A percentile compares a stretch with the other conserved stretches of the same genome.
phyloP scores from a whole-genome alignment of 352 stramenopile species.

The Globisporangium emineosum region DNA sequence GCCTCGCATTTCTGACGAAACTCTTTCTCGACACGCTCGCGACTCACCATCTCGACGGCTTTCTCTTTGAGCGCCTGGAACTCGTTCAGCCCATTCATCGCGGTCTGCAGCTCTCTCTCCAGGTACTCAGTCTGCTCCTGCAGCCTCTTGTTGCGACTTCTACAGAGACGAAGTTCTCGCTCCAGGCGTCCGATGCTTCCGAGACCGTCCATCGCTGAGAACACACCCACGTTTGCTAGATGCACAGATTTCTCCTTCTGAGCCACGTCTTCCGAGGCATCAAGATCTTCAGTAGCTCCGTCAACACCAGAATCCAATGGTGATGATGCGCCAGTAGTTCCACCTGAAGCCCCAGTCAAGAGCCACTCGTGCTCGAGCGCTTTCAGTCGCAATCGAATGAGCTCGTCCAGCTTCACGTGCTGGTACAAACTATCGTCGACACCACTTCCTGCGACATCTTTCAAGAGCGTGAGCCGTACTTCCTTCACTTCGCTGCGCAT shows the following conservation, averaged over 20 bases:
- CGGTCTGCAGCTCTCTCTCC: conserved; percentile 49
- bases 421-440: conserved; percentile 61
- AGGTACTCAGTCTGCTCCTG: conserved; percentile 45
- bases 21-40: conserved; percentile 87
- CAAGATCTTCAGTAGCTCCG: background rate
- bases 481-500: conserved; percentile 49
- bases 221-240: conserved; percentile 54
- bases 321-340: background rate
- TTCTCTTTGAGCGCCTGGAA: conserved; percentile 74
- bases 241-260: conserved; percentile 27
- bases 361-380: conserved; percentile 57
- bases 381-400: conserved; percentile 70
- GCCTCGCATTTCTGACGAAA: conserved; percentile 64
- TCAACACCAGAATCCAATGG: background rate
- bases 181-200: conserved; percentile 59
- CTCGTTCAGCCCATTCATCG: conserved; percentile 45
- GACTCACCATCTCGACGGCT: conserved; percentile 70
- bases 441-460: conserved; percentile 45
- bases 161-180: conserved; percentile 61
- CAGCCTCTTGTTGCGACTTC: conserved; percentile 72
- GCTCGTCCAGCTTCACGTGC: conserved; percentile 65
- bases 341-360: conserved; percentile 24
- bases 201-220: conserved; percentile 61
- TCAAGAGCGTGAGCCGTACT: conserved; percentile 49
- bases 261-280: background rate